A percentile compares a stretch with the other conserved stretches of the same genome.
Evolutionary conservation across 371 early-diverging fungal species (phyloP).

Genomic region (Chytridiales sp.): DNA sequence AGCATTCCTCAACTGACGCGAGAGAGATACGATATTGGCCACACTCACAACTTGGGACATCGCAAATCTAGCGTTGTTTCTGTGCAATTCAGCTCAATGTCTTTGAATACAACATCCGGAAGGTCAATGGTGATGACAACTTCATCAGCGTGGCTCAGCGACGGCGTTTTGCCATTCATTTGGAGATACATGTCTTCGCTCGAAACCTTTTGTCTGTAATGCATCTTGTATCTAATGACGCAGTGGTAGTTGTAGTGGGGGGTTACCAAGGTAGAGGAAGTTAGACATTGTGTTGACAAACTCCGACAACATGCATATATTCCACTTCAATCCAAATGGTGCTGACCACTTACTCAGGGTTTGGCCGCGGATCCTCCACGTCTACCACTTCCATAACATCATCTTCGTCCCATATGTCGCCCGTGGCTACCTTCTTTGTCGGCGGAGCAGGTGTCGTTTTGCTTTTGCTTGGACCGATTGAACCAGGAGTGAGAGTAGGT

Average conservation of each 20-base stretch:
- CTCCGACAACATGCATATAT: not conserved
- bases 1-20: not conserved
- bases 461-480: no score
- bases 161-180: constrained; percentile 35
- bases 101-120: constrained; percentile 21
- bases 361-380: constrained; percentile 24
- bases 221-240: constrained; percentile 26
- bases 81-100: constrained; percentile 27
- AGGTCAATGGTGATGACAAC: constrained; percentile 25
- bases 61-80: constrained; percentile 20
- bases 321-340: no score
- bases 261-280: not conserved
- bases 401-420: constrained; percentile 42
- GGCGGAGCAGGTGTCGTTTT: no score
- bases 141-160: constrained; percentile 25
- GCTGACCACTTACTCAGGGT: constrained; percentile 27
- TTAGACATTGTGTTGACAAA: not conserved
- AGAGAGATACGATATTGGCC: not conserved
- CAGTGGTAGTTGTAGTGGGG: not conserved
- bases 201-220: constrained; percentile 34
- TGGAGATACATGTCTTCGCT: constrained; percentile 41
- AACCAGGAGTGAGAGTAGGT: no score
- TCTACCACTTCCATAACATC: constrained; percentile 29
- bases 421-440: no score
- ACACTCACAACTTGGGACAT: constrained; percentile 28